Evolutionary conservation across 1,284 basidiomycete species (phyloP).

Genomic region (Apiotrichum akiyoshidainum): DNA sequence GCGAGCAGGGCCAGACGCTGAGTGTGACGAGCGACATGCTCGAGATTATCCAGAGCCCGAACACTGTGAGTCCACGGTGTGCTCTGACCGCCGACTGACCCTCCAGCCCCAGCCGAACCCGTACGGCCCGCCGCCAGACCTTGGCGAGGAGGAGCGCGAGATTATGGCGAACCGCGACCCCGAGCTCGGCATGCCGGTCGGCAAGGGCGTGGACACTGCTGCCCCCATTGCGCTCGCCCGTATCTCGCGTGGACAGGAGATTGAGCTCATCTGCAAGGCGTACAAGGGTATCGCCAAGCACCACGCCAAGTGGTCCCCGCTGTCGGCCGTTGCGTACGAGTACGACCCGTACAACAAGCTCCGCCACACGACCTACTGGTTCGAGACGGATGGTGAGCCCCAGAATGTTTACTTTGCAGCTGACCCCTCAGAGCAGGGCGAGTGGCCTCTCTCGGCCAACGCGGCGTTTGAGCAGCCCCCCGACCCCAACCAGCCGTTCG

Average conservation of each 20-base stretch:
- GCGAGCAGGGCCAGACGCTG: slow-evolving; percentile 34
- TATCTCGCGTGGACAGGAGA: slow-evolving; percentile 88
- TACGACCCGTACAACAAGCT: slow-evolving; percentile 98
- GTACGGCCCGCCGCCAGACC: slow-evolving; percentile 38
- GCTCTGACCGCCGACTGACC: too few relatives aligned
- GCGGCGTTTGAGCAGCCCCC: slow-evolving; percentile 76
- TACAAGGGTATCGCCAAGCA: slow-evolving; percentile 98
- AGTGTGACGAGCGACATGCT: slow-evolving; percentile 49
- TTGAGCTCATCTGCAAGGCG: slow-evolving; percentile 81
- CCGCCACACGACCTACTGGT: slow-evolving; percentile 95
- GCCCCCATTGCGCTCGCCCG: slow-evolving; percentile 83
- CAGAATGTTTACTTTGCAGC: too few relatives aligned
- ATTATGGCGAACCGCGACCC: slow-evolving; percentile 61
- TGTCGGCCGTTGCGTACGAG: slow-evolving; percentile 91
- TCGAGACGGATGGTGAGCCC: slow-evolving; percentile 64
- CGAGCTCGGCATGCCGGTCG: slow-evolving; percentile 79
- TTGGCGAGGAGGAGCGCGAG: slow-evolving; percentile 39
- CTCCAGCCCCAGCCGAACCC: slow-evolving; percentile 27
- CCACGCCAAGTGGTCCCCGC: slow-evolving; percentile 98
- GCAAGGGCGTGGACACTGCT: slow-evolving; percentile 67
- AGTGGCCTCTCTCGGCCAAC: slow-evolving; percentile 81
- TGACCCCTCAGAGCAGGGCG: slow-evolving; percentile 55
- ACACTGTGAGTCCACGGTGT: slow-evolving; percentile 20
- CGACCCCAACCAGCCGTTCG: slow-evolving; percentile 74
- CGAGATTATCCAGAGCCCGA: slow-evolving; percentile 41